Base-by-base conservation (phyloP, 169 alveolate genomes). In the Eimeria brunetti region DNA sequence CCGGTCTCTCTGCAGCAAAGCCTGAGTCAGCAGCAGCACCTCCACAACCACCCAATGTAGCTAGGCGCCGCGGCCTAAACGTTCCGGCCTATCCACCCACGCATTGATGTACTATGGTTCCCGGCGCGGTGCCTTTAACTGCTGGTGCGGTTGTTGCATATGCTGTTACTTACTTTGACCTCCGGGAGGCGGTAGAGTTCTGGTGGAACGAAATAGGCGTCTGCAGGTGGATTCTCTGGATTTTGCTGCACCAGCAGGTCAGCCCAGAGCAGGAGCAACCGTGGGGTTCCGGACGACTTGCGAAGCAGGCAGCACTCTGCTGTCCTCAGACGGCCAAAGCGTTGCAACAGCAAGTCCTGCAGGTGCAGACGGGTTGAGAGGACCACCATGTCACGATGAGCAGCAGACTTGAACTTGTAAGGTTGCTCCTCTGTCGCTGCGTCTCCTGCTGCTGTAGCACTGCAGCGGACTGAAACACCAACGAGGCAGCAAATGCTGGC, bases 301-400 rank as follows among this genome's bases (percentile, higher is more conserved):
- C 92, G 81, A 46, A 86, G 81, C 83, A 86, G 44, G 58, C 81
- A 41, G 83, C 92, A 86, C 83, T 86, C 92, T 41, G 92, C 92
- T 49, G 92, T 86, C 44, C 83, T 49, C 46, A 86, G 92, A 7
- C 92, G 92, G 30, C 96, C 96, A 41, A 94, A 94, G 60, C 96
- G 96, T 36, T 75, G 76, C 60, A 94, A 51, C 53, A 94, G 88
- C 69, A 89, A 75, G 58, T 94, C 91, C 76, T 86, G 96, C 30
- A 94, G 67, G 64, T 86, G 94, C 33, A 81, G 67, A 4, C 96
- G 80, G 49, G 96, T 94, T 56, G 88, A 44, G 36, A 73, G 60
- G 49, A 86, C 91, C 49, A 89, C 81, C 95, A 94, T 88, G n/a
- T 94, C 95, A 11, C 91, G 78, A 83, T 94, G 96, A 11, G 89